phyloP scores from a whole-genome alignment of 139 green algal genomes.

The Monoraphidium neglectum region DNA sequence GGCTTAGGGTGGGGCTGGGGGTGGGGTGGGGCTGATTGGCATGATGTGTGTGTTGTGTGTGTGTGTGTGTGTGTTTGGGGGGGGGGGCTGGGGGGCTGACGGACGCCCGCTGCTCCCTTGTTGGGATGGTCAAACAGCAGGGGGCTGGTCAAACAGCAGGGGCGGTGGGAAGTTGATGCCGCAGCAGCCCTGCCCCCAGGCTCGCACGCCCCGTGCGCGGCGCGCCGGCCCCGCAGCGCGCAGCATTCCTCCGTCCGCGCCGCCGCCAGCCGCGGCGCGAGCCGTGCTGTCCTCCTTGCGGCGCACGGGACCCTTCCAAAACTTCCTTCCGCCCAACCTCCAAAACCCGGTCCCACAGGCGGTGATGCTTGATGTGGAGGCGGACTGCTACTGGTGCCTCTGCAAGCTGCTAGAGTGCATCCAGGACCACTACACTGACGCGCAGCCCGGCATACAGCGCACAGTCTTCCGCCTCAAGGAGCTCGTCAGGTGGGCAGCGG shows the following conservation, averaged over 20 bases:
- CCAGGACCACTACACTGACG: conserved; percentile 98
- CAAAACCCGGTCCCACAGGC: conserved; percentile 35
- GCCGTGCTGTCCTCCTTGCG: background rate
- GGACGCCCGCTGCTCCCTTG: too few species aligned
- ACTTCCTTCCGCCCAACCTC: background rate
- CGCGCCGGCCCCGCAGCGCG: too few species aligned
- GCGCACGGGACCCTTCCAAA: background rate
- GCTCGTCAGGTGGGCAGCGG: conserved; percentile 67
- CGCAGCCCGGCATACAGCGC: conserved; percentile 96
- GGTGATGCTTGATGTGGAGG: conserved; percentile 82
- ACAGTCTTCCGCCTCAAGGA: conserved; percentile 87
- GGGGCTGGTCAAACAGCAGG: too few species aligned
- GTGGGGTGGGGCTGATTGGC: too few species aligned
- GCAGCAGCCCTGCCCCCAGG: too few species aligned
- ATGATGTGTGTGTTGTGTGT: too few species aligned
- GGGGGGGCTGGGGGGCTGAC: too few species aligned
- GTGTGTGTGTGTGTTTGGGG: too few species aligned
- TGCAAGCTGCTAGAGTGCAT: conserved; percentile 88
- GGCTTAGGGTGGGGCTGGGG: background rate
- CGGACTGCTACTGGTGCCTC: conserved; percentile 98
- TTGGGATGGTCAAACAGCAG: too few species aligned
- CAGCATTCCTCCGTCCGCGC: background rate
- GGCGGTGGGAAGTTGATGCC: too few species aligned
- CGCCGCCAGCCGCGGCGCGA: background rate
- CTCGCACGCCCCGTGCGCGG: too few species aligned